Percentiles rank a stretch among this genome's conserved stretches.
Evolutionary conservation across 2,329 filamentous ascomycete species (phyloP).

Genomic region (Calonectria hawksworthii): DNA sequence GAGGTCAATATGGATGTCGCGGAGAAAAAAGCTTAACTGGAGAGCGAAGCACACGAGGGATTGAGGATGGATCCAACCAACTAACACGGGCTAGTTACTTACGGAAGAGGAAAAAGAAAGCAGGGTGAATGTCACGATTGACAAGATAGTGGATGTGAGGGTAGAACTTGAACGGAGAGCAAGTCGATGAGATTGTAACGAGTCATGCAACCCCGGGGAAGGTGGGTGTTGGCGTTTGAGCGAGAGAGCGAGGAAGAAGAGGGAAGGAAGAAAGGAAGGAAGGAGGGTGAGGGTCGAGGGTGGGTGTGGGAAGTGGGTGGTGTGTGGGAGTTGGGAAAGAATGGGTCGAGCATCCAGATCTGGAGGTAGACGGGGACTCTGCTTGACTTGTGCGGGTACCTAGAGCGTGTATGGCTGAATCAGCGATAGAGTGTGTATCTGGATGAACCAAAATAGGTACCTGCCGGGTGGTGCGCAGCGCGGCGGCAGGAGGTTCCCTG

Average conservation of each 20-base stretch:
- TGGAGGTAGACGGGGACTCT: constrained; percentile 41
- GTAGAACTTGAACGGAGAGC: constrained; percentile 27
- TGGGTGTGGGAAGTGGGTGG: constrained; percentile 38
- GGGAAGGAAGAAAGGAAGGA: constrained; percentile 38
- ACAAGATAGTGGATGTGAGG: constrained; percentile 11
- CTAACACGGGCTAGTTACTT: constrained; percentile 44
- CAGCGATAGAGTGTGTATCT: neutral
- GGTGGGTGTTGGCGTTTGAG: constrained; percentile 37
- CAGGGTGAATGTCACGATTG: constrained; percentile 18
- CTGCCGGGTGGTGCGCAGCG: constrained; percentile 15
- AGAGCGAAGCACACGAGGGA: constrained; percentile 34
- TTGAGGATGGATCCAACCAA: constrained; percentile 34
- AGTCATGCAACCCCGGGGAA: constrained; percentile 36
- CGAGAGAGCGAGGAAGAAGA: constrained; percentile 37
- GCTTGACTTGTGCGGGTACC: neutral
- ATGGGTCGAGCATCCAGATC: constrained; percentile 48
- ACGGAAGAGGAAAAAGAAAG: constrained; percentile 26
- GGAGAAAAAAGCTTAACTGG: constrained; percentile 30
- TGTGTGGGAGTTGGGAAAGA: constrained; percentile 45
- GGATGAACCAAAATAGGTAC: neutral
- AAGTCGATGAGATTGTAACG: constrained; percentile 31
- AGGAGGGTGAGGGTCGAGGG: constrained; percentile 37
- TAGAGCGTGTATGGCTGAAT: neutral
- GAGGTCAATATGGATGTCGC: constrained; percentile 33
- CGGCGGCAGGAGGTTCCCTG: constrained; percentile 42